Base-by-base conservation (phyloP, 2,329 filamentous ascomycete genomes). In the Exophiala alcalophila region DNA sequence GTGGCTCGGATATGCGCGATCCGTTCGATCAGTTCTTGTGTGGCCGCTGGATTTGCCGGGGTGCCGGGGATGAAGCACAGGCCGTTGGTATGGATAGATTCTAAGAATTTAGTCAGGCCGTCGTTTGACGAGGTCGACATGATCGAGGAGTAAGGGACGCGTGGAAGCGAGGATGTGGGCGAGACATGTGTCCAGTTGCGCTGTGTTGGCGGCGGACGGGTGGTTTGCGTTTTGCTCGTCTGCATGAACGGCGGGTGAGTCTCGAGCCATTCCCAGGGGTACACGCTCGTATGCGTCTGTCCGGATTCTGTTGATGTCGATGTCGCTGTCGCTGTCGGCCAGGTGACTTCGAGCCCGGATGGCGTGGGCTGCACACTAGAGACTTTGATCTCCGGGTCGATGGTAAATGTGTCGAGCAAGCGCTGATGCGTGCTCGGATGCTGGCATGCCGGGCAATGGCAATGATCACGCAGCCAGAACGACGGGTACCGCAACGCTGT, bases 1-100 rank as follows among this genome's bases (percentile, higher is more conserved):
- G 92, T 98, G 49, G 83, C 74, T 12, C 90, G 80, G 57, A 97
- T 90, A 52, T 91, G 91, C 0, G 88, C 80, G 51, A 98, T 94
- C 40, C 81, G 79, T 59, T 86, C 77, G 2, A 97, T 71, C 1
- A 96, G 72, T n/a, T 69, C 62, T 63, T 91, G 66, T 0, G 90
- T 96, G 4, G 81, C 76, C 52, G 82, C 73, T 0, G 87, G 84
- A 6, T 33, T 45, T 8, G 49, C 16, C 3, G 54, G 53, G 7
- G 50, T 55, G 11, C 36, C 36, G 6, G 53, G 46, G 32, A 55
- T 47, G 36, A 54, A 53, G 35, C 45, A 48, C 8, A 55, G 47
- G 10, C 51, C 53, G 23, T 41, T 44, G 4, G 40, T 44, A 15
- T 52, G 50, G 38, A 56, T 55, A 11, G 50, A 39, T 6, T 47